Evolutionary conservation across 495 filamentous ascomycete species (phyloP), one percentile per base, ranked within the genome.

Genomic region (Wilcoxina mikolae): DNA sequence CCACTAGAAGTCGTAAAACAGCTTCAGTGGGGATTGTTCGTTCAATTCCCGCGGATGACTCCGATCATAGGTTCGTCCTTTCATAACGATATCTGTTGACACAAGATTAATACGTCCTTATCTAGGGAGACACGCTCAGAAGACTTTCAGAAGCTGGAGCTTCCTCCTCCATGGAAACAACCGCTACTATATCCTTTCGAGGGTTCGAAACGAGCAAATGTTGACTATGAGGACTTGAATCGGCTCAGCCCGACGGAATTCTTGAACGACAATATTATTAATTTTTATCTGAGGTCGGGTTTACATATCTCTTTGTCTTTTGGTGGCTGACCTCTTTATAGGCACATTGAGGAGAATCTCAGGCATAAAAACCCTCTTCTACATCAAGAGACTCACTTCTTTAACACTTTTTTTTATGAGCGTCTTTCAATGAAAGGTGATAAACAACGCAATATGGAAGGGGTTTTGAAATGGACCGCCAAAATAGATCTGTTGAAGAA

Each of bases 321-420:
- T 12, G 26, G 53, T 17, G 26, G 53, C 60, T 70, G 46, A 68
- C 60, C 9, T 25, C 31, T 46, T 35, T 10, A 42, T 48, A 65
- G 62, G 25, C 84, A 81, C 60, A 69, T 94, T 12, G 79, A 90
- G 64, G 74, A 81, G 55, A 68, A 78, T 49, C 70, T 82, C 42
- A 71, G 79, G 46, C 65, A 75, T 22, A 72, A 70, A 12, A 73
- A 77, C 43, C 70, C 75, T 0, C 75, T 77, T 17, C 62, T 78
- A 33, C 74, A 79, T 4, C 74, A 79, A 56, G 74, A 78, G 31
- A 76, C 90, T 1, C 89, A 91, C 66, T 82, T 95, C 57, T 85
- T 89, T 70, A 95, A 93, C 61, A 87, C 84, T 2, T 95, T 85
- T 67, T 96, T 98, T 69, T 95, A 84, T 60, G 77, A 78, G 23